Evolutionary conservation across 257 asterid species (phyloP).

Genomic region (Jacaranda copaia): DNA sequence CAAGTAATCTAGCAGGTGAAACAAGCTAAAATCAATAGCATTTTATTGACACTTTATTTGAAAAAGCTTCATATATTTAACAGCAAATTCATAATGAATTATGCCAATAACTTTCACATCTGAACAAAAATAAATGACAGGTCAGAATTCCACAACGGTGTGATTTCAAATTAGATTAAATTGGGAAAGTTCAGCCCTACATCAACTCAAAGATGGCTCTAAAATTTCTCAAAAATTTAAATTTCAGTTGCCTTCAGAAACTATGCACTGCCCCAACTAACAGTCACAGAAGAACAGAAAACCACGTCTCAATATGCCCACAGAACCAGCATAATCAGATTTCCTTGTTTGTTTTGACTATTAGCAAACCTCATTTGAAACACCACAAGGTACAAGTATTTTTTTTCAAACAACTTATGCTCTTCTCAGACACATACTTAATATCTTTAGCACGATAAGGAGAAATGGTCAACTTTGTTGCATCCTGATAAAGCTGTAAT

Average conservation of each 20-base stretch:
- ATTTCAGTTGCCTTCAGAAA: too few species aligned
- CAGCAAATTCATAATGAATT: constrained; percentile 6
- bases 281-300: neutral
- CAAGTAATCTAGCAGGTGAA: neutral
- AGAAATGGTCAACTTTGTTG: neutral
- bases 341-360: neutral
- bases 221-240: too few species aligned
- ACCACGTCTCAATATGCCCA: neutral
- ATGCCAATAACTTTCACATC: neutral
- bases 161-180: too few species aligned
- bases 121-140: too few species aligned
- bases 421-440: neutral
- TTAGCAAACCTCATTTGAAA: constrained; percentile 18
- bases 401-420: neutral
- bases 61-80: neutral
- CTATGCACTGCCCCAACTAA: too few species aligned
- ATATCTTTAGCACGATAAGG: neutral
- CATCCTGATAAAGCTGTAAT: constrained; percentile 11
- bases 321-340: constrained; percentile 17
- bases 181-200: too few species aligned
- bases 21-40: neutral
- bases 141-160: too few species aligned
- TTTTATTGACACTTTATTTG: too few species aligned
- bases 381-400: neutral
- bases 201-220: too few species aligned